phyloP scores from a whole-genome alignment of 345 rosid genomes.

The Moricandia arvensis region DNA sequence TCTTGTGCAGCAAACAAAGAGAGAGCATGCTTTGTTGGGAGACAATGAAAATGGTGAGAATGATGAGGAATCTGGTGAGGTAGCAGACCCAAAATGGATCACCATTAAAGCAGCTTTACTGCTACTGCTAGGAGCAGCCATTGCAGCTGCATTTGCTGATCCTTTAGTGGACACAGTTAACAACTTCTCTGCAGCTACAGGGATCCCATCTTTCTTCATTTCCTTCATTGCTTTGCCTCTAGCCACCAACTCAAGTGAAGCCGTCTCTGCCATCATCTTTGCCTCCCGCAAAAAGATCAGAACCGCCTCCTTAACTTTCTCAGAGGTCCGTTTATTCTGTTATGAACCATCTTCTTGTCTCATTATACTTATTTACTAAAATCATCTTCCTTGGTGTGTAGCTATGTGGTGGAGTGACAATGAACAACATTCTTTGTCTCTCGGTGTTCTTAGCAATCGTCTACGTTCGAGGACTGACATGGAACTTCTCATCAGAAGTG shows the following conservation, averaged over 20 bases:
- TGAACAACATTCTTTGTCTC: constrained; percentile 87
- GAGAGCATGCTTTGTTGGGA: constrained; percentile 67
- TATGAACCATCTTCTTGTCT: constrained; percentile 10
- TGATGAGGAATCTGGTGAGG: constrained; percentile 46
- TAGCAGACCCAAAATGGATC: constrained; percentile 53
- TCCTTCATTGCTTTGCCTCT: constrained; percentile 88
- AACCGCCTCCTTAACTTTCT: constrained; percentile 85
- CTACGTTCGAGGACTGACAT: constrained; percentile 69
- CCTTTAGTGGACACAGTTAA: constrained; percentile 90
- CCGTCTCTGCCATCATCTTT: constrained; percentile 87
- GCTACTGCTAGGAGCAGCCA: constrained; percentile 67
- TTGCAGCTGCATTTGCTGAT: constrained; percentile 94
- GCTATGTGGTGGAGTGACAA: constrained; percentile 91
- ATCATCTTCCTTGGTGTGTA: constrained; percentile 12
- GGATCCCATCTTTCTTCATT: constrained; percentile 93
- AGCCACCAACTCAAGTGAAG: constrained; percentile 97
- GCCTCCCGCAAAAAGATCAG: constrained; percentile 73
- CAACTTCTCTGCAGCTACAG: constrained; percentile 84
- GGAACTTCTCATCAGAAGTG: constrained; percentile 98
- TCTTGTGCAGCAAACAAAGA: constrained; percentile 61
- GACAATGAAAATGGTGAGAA: constrained; percentile 56
- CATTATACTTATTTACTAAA: background rate
- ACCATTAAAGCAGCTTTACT: constrained; percentile 65
- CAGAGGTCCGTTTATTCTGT: constrained; percentile 56
- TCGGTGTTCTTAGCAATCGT: constrained; percentile 92